Percentiles rank a stretch among this genome's conserved stretches.
Conservation (phyloP, 208 protist genomes). For the Polymyxa betae region DNA sequence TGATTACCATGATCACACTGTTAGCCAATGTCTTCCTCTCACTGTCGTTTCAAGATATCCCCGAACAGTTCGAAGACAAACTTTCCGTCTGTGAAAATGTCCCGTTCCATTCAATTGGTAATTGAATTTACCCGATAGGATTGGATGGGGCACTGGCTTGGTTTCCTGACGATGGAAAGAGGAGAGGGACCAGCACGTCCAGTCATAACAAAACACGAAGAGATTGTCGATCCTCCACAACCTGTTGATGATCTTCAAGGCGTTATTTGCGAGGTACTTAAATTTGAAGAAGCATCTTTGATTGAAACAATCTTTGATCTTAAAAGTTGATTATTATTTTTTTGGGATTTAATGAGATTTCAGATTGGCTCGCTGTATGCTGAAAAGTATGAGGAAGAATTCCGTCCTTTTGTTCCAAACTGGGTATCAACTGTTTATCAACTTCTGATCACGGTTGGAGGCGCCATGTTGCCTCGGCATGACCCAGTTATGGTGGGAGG, state of each 20-base stretch:
- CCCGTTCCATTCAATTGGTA: neutral
- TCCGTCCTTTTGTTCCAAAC: conserved; percentile 39
- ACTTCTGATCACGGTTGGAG: conserved; percentile 19
- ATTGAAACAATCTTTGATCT: neutral
- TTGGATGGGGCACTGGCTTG: neutral
- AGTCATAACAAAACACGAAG: neutral
- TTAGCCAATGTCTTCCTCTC: conserved; percentile 60
- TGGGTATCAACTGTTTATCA: neutral
- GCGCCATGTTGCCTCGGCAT: neutral
- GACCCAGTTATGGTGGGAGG: conserved; percentile 42
- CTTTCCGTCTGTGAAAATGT: neutral
- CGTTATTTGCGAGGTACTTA: conserved; percentile 15
- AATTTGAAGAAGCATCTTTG: neutral
- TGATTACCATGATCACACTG: neutral
- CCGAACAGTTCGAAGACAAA: conserved; percentile 52
- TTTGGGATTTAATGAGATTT: neutral
- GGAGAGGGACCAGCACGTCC: neutral
- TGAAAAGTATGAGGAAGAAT: conserved; percentile 56
- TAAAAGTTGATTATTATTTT: neutral
- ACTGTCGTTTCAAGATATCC: conserved; percentile 53
- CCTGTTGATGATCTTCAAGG: conserved; percentile 20
- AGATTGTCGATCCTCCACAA: neutral
- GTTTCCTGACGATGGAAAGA: neutral
- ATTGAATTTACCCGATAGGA: neutral
- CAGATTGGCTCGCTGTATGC: conserved; percentile 22